Evolutionary conservation across 805 yeast species (phyloP).

Genomic region (Myxozyma melibiosi): DNA sequence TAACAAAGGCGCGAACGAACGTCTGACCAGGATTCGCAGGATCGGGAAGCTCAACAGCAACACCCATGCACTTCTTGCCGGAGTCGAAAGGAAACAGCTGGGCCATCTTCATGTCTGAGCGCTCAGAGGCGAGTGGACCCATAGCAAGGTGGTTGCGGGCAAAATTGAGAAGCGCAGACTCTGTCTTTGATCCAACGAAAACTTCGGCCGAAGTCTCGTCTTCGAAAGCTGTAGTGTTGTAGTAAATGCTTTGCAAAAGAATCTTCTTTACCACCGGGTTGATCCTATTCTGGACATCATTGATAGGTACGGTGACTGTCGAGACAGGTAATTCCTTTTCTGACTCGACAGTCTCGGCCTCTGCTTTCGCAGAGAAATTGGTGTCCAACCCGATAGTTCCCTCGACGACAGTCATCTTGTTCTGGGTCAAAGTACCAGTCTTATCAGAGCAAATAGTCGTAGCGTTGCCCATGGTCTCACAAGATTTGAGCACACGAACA

Average conservation of each 20-base stretch:
- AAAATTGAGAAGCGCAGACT: conserved; percentile 76
- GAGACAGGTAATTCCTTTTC: conserved; percentile 1
- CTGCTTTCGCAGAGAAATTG: conserved; percentile 44
- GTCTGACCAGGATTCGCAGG: conserved; percentile 22
- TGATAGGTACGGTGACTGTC: conserved; percentile 24
- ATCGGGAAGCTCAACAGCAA: conserved; percentile 57
- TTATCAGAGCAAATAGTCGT: conserved; percentile 96
- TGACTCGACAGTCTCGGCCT: background rate
- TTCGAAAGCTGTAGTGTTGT: conserved; percentile 92
- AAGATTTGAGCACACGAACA: conserved; percentile 89
- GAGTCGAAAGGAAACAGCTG: conserved; percentile 91
- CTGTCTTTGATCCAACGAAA: conserved; percentile 91
- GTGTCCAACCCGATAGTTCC: conserved; percentile 62
- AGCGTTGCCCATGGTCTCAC: conserved; percentile 99
- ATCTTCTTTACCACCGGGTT: conserved; percentile 29
- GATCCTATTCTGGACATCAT: conserved; percentile 30
- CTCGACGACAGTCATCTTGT: conserved; percentile 84
- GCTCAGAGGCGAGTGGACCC: conserved; percentile 51
- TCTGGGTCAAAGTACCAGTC: conserved; percentile 95
- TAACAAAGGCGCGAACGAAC: conserved; percentile 63
- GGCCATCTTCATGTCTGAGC: conserved; percentile 51
- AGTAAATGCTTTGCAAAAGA: conserved; percentile 59
- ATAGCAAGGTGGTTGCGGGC: conserved; percentile 60
- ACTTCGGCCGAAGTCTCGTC: conserved; percentile 51
- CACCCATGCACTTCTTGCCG: conserved; percentile 88